Conservation (phyloP, 176 grass and related monocot genomes). For the Carex cristatella region DNA sequence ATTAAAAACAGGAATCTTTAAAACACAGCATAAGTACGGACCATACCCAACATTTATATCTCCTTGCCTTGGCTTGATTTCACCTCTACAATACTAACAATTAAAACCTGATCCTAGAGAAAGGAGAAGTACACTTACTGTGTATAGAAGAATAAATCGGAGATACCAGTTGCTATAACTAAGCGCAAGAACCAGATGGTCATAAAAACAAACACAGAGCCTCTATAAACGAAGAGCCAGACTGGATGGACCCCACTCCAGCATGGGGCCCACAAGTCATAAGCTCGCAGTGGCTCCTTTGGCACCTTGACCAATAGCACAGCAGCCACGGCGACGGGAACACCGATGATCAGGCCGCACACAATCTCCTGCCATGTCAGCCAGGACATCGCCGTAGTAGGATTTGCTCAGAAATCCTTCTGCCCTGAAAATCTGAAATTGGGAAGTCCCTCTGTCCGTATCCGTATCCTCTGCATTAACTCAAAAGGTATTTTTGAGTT, state of each 20-base stretch:
- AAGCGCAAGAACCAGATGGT: conserved; percentile 8
- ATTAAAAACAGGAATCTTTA: not conserved
- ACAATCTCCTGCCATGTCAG: conserved; percentile 26
- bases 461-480: no score
- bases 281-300: conserved; percentile 2
- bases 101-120: not conserved
- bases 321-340: not conserved
- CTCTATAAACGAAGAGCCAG: conserved; percentile 22
- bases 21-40: not conserved
- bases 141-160: conserved; percentile 34
- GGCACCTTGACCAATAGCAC: not conserved
- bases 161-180: not conserved
- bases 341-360: conserved; percentile 22
- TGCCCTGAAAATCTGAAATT: not conserved
- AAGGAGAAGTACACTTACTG: conserved; percentile 21
- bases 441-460: not conserved
- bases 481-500: no score
- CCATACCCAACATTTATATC: not conserved
- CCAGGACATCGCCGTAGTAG: not conserved
- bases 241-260: conserved; percentile 29
- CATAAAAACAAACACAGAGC: conserved; percentile 25
- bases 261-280: conserved; percentile 28
- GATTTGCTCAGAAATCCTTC: not conserved
- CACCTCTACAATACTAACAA: not conserved
- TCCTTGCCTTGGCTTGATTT: not conserved